Evolutionary conservation across 768 basidiomycete species (phyloP).

Genomic region (Kockovaella imperatae): DNA sequence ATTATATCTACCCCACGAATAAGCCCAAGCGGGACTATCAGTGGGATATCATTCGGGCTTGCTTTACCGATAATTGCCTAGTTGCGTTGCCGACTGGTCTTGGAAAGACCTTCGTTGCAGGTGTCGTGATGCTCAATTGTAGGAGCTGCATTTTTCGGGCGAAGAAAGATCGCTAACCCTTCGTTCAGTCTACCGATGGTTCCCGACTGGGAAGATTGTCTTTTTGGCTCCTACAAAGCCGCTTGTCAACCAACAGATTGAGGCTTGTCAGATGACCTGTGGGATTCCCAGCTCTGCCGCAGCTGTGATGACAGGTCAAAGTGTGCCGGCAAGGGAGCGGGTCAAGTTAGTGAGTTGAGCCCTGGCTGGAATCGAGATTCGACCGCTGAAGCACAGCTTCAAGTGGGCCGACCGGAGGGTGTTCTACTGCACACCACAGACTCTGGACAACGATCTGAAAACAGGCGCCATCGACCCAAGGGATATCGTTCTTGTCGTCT

Average conservation of each 20-base stretch:
- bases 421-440: constrained; percentile 95
- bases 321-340: constrained; percentile 21
- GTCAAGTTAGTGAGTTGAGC: constrained; percentile 12
- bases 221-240: constrained; percentile 97
- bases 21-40: constrained; percentile 85
- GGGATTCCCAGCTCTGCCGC: constrained; percentile 85
- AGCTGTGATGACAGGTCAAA: constrained; percentile 73
- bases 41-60: constrained; percentile 77
- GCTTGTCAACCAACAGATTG: constrained; percentile 87
- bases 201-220: constrained; percentile 54
- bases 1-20: constrained; percentile 90
- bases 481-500: constrained; percentile 77
- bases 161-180: constrained; percentile 10
- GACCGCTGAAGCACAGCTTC: constrained; percentile 15
- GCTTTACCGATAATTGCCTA: constrained; percentile 84
- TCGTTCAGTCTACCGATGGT: constrained; percentile 41
- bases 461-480: constrained; percentile 64
- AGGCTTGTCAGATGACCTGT: constrained; percentile 84
- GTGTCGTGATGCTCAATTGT: constrained; percentile 95
- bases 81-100: constrained; percentile 92
- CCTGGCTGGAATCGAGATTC: not conserved
- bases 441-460: constrained; percentile 75
- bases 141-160: constrained; percentile 27
- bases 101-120: constrained; percentile 97
- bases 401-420: constrained; percentile 53